A percentile compares a stretch with the other conserved stretches of the same genome.
Evolutionary conservation across 805 yeast genomes (phyloP).

Genomic region (Metschnikowia cubensis): DNA sequence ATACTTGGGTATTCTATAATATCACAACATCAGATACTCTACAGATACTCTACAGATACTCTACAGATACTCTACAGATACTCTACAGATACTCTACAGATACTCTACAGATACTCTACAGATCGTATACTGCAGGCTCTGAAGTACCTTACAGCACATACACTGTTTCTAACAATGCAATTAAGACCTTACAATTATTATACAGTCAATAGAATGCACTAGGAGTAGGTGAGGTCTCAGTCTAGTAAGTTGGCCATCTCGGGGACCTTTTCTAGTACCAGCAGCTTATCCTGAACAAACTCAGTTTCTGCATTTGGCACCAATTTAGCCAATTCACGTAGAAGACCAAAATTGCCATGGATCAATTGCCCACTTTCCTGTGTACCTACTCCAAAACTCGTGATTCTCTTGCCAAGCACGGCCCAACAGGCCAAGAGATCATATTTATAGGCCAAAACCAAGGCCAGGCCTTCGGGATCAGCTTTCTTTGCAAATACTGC

Average conservation of each 20-base stretch:
- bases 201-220: too few relatives aligned
- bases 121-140: too few relatives aligned
- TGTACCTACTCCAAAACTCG: conserved; percentile 12
- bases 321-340: conserved; percentile 2
- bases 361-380: not conserved
- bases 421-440: conserved; percentile 39
- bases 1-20: too few relatives aligned
- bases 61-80: too few relatives aligned
- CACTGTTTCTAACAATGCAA: too few relatives aligned
- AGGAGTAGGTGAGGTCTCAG: too few relatives aligned
- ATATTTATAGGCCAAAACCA: conserved; percentile 25
- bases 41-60: too few relatives aligned
- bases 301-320: not conserved
- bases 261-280: conserved; percentile 5
- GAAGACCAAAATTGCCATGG: not conserved
- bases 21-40: too few relatives aligned
- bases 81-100: too few relatives aligned
- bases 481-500: conserved; percentile 9
- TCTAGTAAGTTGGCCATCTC: conserved; percentile 2
- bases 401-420: conserved; percentile 16
- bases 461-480: conserved; percentile 17
- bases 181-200: too few relatives aligned
- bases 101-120: too few relatives aligned
- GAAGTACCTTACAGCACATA: too few relatives aligned
- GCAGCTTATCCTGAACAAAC: conserved; percentile 6